Evolutionary conservation across 164 flowering plant genomes (phyloP).

Genomic region (Malania oleifera): DNA sequence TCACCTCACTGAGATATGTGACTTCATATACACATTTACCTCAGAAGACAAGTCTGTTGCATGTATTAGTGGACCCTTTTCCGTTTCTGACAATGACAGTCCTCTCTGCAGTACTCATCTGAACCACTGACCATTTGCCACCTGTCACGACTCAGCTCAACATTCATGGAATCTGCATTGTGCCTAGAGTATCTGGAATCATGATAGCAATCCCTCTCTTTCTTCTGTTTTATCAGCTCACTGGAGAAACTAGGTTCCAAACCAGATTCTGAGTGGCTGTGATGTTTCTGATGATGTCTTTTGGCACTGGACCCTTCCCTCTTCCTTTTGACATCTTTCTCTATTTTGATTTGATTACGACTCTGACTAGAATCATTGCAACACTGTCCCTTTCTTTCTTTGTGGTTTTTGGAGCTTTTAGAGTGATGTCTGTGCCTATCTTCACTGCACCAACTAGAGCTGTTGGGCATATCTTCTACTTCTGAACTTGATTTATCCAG

Average conservation of each 20-base stretch:
- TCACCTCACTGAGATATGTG: constrained; percentile 16
- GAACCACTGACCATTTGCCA: constrained; percentile 42
- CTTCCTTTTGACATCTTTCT: constrained; percentile 23
- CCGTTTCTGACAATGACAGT: constrained; percentile 29
- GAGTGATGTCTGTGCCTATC: constrained; percentile 33
- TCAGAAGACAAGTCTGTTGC: constrained; percentile 23
- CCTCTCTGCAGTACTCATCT: constrained; percentile 25
- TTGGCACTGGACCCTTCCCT: constrained; percentile 23
- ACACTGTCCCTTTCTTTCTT: constrained; percentile 20
- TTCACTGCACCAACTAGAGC: constrained; percentile 26
- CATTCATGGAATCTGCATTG: constrained; percentile 14
- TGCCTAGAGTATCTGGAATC: constrained; percentile 35
- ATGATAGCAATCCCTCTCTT: constrained; percentile 27
- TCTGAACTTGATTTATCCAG: constrained; percentile 38
- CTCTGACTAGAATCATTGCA: constrained; percentile 31
- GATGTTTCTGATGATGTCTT: constrained; percentile 24
- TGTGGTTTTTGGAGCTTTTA: constrained; percentile 24
- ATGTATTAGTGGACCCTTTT: constrained; percentile 34
- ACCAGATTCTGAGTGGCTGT: constrained; percentile 24
- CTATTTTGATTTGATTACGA: constrained; percentile 20
- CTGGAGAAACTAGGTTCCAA: constrained; percentile 25
- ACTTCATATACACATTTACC: constrained; percentile 47
- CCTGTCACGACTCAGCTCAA: constrained; percentile 30
- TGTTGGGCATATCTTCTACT: constrained; percentile 28
- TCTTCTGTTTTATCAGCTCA: constrained; percentile 19